These are phyloP conservation scores for Fusarium sp. DNA, from an alignment of 2,329 filamentous ascomycete genomes.

Conservation along the genomic window DNA sequence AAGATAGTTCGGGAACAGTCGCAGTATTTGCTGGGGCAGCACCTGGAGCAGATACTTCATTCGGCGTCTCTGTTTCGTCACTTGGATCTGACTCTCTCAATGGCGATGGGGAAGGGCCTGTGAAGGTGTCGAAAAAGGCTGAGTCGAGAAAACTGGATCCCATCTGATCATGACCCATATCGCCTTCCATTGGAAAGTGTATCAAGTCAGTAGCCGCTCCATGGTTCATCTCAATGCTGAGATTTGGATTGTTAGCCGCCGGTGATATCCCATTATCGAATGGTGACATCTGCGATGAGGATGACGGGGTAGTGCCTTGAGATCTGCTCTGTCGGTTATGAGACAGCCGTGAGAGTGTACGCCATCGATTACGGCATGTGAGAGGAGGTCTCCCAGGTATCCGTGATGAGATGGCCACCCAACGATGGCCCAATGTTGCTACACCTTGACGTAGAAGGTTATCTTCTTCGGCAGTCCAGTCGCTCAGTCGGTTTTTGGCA, in stretches of 20 bases:
- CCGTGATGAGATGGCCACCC: conserved; percentile 40
- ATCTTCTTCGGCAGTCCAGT: conserved; percentile 42
- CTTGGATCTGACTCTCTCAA: conserved; percentile 8
- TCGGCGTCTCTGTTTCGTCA: conserved; percentile 18
- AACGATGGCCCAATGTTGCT: conserved; percentile 37
- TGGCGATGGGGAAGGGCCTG: conserved; percentile 22
- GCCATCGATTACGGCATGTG: conserved; percentile 43
- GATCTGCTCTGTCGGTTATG: conserved; percentile 24
- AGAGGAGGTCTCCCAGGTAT: conserved; percentile 41
- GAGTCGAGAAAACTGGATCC: conserved; percentile 24
- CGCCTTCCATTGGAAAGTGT: conserved; percentile 14
- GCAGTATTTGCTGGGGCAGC: background rate
- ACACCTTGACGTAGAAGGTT: conserved; percentile 37
- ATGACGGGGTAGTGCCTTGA: conserved; percentile 32
- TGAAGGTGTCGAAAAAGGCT: conserved; percentile 34
- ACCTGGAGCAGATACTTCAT: background rate
- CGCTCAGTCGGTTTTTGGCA: conserved; percentile 37
- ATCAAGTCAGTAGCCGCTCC: conserved; percentile 5
- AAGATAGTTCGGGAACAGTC: background rate
- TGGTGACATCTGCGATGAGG: conserved; percentile 31
- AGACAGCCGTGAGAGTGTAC: conserved; percentile 24
- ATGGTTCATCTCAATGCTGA: background rate
- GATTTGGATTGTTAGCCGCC: conserved; percentile 6
- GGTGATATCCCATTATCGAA: conserved; percentile 28
- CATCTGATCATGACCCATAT: conserved; percentile 16